Evolutionary conservation across 2,329 filamentous ascomycete genomes (phyloP), one percentile per base, ranked within the genome.

Genomic region (Paraconiothyrium brasiliense): DNA sequence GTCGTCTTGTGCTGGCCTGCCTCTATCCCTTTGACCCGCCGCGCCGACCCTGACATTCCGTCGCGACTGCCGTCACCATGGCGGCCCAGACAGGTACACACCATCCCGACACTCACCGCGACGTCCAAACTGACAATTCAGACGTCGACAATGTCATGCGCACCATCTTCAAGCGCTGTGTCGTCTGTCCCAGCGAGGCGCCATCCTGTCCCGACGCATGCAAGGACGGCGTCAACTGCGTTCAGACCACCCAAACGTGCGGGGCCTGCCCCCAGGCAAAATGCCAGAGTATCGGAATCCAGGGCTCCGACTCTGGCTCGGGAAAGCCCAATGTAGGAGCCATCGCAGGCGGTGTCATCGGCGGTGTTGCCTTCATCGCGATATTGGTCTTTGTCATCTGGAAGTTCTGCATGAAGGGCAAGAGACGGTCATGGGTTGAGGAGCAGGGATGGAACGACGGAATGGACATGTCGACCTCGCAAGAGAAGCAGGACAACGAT

Each of bases 341-440:
- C 37, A 97, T 99, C 67, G 94, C 91, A 1, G 95, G 95, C 67
- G 94, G 94, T 67, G 93, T 97, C 10, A 83, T 98, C 47, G 95
- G 93, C 66, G 95, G 93, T 67, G 78, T 98, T 14, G 85, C 85
- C n/a, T 84, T 89, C 49, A 85, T 98, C 56, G 90, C 86, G n/a
- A 80, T 92, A 41, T 76, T 92, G 57, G 90, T 90, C 2, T 97
- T 93, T 71, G 80, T 97, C 44, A 85, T 97, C 37, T 98, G 92
- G 91, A 90, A 90, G 77, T 97, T 92, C 81, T 92, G 90, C 76
- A 89, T 97, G 75, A 94, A 93, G 82, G 89, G 88, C 65, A 90
- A 90, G 82, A 87, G 93, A 73, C 85, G 88, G 67, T 87, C 89
- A 71, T 78, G 50, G 50, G 50, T 79, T 35, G 79, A 81, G 63